Evolutionary conservation across 148 eudicot genomes (phyloP).

Genomic region (Chenopodium suecicum): DNA sequence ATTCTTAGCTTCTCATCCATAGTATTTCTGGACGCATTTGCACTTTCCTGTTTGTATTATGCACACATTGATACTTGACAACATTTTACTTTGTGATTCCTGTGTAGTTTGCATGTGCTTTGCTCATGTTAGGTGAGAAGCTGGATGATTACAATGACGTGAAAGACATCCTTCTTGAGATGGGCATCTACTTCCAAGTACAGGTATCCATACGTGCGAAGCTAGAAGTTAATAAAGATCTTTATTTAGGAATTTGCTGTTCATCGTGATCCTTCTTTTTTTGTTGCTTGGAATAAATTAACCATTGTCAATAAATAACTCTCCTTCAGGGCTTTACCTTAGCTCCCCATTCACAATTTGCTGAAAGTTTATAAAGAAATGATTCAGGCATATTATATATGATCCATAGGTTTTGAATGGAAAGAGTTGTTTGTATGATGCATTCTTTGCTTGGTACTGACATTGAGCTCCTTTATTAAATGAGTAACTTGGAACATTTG

Average conservation of each 20-base stretch:
- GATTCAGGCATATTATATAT: not conserved
- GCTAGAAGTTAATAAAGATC: not conserved
- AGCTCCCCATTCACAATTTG: not conserved
- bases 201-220: conserved; percentile 39
- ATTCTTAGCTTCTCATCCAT: not conserved
- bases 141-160: conserved; percentile 42
- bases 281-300: not conserved
- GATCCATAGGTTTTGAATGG: no score
- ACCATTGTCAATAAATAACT: not conserved
- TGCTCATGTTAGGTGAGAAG: conserved; percentile 48
- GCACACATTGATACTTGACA: not conserved
- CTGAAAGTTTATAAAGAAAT: not conserved
- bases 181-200: conserved; percentile 76
- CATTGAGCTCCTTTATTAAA: not conserved
- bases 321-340: not conserved
- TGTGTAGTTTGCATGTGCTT: conserved; percentile 45
- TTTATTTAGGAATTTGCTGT: not conserved
- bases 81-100: not conserved
- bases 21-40: not conserved
- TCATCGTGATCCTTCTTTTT: not conserved
- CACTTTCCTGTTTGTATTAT: not conserved
- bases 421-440: not conserved
- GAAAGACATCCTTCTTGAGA: conserved; percentile 55
- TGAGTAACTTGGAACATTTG: not conserved
- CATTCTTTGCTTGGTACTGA: not conserved